These are phyloP conservation scores for Incumbomyces lentus DNA, from an alignment of 2,329 filamentous ascomycete species.

Conservation along the genomic window DNA sequence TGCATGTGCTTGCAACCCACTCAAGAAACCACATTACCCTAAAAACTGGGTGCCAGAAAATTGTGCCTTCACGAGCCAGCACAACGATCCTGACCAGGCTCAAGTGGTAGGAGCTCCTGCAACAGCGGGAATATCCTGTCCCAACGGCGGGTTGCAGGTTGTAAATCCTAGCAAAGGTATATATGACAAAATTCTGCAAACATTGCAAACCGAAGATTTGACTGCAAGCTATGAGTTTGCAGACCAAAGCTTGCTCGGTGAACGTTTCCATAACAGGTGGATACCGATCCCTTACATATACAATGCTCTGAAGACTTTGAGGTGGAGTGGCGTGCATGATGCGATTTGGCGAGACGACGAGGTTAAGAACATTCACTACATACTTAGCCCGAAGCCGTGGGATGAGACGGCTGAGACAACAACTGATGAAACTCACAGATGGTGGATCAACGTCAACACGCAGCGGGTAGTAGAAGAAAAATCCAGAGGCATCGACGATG, in stretches of 20 bases:
- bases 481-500: conserved; percentile 39
- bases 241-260: conserved; percentile 49
- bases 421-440: conserved; percentile 41
- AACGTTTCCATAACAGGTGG: conserved; percentile 48
- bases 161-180: conserved; percentile 46
- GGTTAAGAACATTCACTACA: conserved; percentile 55
- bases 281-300: conserved; percentile 50
- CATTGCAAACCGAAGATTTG: conserved; percentile 26
- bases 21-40: conserved; percentile 70
- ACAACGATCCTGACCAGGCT: conserved; percentile 39
- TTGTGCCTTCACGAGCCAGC: conserved; percentile 52
- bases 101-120: conserved; percentile 42
- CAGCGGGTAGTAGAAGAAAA: conserved; percentile 41
- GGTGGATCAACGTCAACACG: conserved; percentile 48
- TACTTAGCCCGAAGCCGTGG: conserved; percentile 54
- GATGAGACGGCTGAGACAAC: conserved; percentile 37
- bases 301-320: conserved; percentile 51
- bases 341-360: conserved; percentile 50
- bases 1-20: conserved; percentile 77
- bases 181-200: conserved; percentile 41
- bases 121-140: conserved; percentile 44
- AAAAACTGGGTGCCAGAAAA: conserved; percentile 52
- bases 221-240: conserved; percentile 48
- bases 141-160: conserved; percentile 52
- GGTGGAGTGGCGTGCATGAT: conserved; percentile 35